A percentile compares a stretch with the other conserved stretches of the same genome.
Conservation (phyloP, 345 rosid genomes). For the Hibiscus trionum region DNA sequence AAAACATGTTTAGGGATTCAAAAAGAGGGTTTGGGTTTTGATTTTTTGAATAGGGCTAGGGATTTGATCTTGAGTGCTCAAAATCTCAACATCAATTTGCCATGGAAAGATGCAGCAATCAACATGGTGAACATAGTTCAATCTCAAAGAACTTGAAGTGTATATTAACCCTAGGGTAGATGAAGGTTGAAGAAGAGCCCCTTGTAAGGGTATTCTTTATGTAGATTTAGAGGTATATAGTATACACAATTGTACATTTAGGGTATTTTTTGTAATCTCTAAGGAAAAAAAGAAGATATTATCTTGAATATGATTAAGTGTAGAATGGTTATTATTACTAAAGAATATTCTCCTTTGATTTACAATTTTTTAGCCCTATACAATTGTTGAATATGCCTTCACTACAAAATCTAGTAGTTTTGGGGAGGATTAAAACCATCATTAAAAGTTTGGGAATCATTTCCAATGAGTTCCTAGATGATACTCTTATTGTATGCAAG, state of each 20-base stretch:
- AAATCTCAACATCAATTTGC: conserved; percentile 17
- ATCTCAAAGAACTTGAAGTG: conserved; percentile 15
- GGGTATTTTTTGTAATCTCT: not conserved
- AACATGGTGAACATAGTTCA: conserved; percentile 36
- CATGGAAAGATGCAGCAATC: conserved; percentile 32
- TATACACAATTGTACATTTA: not conserved
- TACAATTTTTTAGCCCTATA: too few species aligned
- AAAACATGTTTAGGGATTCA: conserved; percentile 8
- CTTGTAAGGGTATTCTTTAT: not conserved
- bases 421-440: too few species aligned
- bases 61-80: conserved; percentile 28
- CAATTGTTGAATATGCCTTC: too few species aligned
- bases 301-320: not conserved
- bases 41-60: conserved; percentile 35
- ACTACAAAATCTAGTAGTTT: too few species aligned
- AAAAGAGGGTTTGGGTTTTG: conserved; percentile 1
- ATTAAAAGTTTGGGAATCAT: too few species aligned
- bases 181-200: not conserved
- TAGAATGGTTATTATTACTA: not conserved
- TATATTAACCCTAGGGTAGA: not conserved
- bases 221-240: not conserved
- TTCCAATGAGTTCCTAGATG: too few species aligned
- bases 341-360: too few species aligned
- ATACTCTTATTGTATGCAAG: too few species aligned
- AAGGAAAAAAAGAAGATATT: not conserved